Conservation (phyloP, 192 early-diverging fungal genomes). For the Entomortierella lignicola region DNA sequence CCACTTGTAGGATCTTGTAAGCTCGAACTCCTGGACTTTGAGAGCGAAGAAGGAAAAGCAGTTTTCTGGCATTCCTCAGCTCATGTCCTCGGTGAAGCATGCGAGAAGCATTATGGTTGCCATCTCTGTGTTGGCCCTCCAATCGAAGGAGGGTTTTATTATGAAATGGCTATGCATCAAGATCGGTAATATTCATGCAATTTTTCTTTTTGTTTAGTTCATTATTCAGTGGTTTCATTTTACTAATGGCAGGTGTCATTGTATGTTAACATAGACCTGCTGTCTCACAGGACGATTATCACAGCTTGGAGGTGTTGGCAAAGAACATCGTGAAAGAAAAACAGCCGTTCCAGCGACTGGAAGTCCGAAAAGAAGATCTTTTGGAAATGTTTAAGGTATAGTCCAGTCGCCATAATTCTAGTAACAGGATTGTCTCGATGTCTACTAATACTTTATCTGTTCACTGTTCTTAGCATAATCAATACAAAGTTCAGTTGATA, state of each 20-base stretch:
- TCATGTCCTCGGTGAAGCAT: slow-evolving; percentile 96
- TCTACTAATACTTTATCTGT: too few relatives aligned
- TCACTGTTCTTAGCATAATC: slow-evolving; percentile 75
- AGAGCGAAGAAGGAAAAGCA: slow-evolving; percentile 86
- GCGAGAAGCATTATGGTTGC: slow-evolving; percentile 97
- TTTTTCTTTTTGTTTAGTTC: too few relatives aligned
- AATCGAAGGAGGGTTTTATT: slow-evolving; percentile 90
- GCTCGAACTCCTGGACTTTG: slow-evolving; percentile 96
- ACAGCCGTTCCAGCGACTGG: slow-evolving; percentile 93
- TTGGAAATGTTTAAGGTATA: slow-evolving; percentile 92
- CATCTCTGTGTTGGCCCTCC: slow-evolving; percentile 97
- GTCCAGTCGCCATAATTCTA: too few relatives aligned
- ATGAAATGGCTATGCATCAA: slow-evolving; percentile 89
- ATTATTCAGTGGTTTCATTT: too few relatives aligned
- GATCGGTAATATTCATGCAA: too few relatives aligned
- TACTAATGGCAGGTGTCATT: too few relatives aligned
- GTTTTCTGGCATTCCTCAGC: slow-evolving; percentile 99
- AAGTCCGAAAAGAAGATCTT: slow-evolving; percentile 87
- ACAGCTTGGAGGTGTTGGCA: slow-evolving; percentile 84
- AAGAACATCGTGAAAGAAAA: slow-evolving; percentile 92
- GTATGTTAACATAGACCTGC: background rate
- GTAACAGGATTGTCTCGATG: too few relatives aligned
- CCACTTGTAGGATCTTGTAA: slow-evolving; percentile 82
- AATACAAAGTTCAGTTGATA: slow-evolving; percentile 96
- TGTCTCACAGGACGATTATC: slow-evolving; percentile 86